A percentile compares a stretch with the other conserved stretches of the same genome.
phyloP scores from a whole-genome alignment of 1,284 basidiomycete species.

The Tausonia pullulans region DNA sequence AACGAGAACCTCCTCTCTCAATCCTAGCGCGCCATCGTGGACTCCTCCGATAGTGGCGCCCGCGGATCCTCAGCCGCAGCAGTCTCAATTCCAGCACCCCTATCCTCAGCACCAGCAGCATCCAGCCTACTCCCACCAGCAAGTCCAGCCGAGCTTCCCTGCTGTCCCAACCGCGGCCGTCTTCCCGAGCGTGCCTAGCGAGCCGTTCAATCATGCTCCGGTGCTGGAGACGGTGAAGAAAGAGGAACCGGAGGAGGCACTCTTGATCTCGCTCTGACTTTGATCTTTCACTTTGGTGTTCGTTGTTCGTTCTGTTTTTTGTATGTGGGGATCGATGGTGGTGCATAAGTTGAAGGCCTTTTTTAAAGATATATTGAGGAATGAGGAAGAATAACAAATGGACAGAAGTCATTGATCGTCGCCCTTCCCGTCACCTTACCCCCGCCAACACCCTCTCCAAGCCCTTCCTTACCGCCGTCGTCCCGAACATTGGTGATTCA shows the following conservation, averaged over 20 bases:
- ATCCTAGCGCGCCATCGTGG: conserved; percentile 10
- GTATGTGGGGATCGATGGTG: background rate
- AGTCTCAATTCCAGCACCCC: background rate
- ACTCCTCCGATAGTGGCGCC: conserved; percentile 12
- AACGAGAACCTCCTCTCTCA: conserved; percentile 21
- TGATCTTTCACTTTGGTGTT: background rate
- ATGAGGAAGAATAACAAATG: too few species aligned
- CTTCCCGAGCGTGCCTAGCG: conserved; percentile 42
- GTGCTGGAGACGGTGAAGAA: conserved; percentile 36
- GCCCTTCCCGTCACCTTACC: too few species aligned
- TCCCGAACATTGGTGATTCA: too few species aligned
- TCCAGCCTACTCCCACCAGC: conserved; percentile 30
- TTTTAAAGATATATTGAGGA: too few species aligned
- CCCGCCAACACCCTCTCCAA: too few species aligned
- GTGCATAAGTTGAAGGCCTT: too few species aligned
- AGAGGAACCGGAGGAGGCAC: conserved; percentile 65
- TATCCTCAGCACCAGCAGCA: background rate
- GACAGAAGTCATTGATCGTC: too few species aligned
- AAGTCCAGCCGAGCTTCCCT: background rate
- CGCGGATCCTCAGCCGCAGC: background rate
- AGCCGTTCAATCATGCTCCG: conserved; percentile 28
- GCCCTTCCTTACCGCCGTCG: too few species aligned
- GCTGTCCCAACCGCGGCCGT: conserved; percentile 27
- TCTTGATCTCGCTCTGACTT: conserved; percentile 49
- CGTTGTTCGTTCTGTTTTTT: background rate